phyloP scores from a whole-genome alignment of 345 rosid genomes.

The rapeseed (Brassica napus) region Da-Ae NC_063443.1:17120001-17120500 shows the following conservation, averaged over 20 bases:
- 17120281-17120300: slow-evolving; percentile 26
- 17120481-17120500: too few species aligned
- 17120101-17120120: slow-evolving; percentile 34
- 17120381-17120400: slow-evolving; percentile 20
- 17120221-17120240: slow-evolving; percentile 10
- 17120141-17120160: slow-evolving; percentile 29
- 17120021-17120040: slow-evolving; percentile 45
- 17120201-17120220: slow-evolving; percentile 14
- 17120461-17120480: too few species aligned
- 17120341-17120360: background rate
- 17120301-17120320: slow-evolving; percentile 7
- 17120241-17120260: slow-evolving; percentile 18
- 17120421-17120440: slow-evolving; percentile 23
- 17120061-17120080: slow-evolving; percentile 42
- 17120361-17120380: slow-evolving; percentile 27
- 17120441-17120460: slow-evolving; percentile 25
- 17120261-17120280: slow-evolving; percentile 1
- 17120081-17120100: slow-evolving; percentile 32
- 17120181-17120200: slow-evolving; percentile 24
- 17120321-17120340: slow-evolving; percentile 3
- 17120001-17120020: slow-evolving; percentile 42
- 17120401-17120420: slow-evolving; percentile 34
- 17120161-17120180: slow-evolving; percentile 20
- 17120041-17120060: slow-evolving; percentile 48
- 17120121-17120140: slow-evolving; percentile 43